A percentile compares a stretch with the other conserved stretches of the same genome.
phyloP scores from a whole-genome alignment of 208 protist species.

The Acanthamoeba sp. region DNA sequence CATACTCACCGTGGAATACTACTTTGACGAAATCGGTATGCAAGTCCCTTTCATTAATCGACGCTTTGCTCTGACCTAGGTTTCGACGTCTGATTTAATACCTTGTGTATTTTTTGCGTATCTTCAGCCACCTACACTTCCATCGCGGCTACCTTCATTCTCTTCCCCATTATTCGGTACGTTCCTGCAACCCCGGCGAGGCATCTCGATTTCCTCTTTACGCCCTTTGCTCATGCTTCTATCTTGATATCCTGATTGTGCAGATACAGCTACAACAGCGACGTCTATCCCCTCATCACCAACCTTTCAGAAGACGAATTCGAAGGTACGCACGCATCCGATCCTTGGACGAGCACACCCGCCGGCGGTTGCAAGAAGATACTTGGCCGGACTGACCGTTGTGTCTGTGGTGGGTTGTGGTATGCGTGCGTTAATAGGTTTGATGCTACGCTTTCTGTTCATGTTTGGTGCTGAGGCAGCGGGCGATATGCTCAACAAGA shows the following conservation, averaged over 20 bases:
- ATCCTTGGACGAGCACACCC: too few relatives aligned
- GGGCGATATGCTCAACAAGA: constrained; percentile 19
- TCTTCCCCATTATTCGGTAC: constrained; percentile 36
- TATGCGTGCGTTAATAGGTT: background rate
- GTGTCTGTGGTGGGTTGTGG: too few relatives aligned
- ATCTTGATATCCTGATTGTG: too few relatives aligned
- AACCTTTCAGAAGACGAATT: constrained; percentile 15
- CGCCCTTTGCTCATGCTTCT: too few relatives aligned
- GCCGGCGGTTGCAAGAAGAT: too few relatives aligned
- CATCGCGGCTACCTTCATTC: constrained; percentile 37
- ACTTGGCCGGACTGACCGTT: too few relatives aligned
- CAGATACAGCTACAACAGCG: constrained; percentile 41
- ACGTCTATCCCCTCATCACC: constrained; percentile 1
- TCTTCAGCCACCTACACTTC: constrained; percentile 29
- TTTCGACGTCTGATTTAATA: too few relatives aligned
- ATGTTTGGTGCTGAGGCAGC: constrained; percentile 13
- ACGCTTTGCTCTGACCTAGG: too few relatives aligned
- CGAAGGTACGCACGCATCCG: background rate
- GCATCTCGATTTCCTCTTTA: too few relatives aligned
- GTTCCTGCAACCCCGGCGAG: background rate
- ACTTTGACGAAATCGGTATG: constrained; percentile 59
- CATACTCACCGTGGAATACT: constrained; percentile 34
- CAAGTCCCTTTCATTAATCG: too few relatives aligned
- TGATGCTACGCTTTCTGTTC: constrained; percentile 65
- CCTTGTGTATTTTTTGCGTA: too few relatives aligned